Base-by-base conservation (phyloP, 2,329 filamentous ascomycete species). In the Botrytis sinoallii region DNA sequence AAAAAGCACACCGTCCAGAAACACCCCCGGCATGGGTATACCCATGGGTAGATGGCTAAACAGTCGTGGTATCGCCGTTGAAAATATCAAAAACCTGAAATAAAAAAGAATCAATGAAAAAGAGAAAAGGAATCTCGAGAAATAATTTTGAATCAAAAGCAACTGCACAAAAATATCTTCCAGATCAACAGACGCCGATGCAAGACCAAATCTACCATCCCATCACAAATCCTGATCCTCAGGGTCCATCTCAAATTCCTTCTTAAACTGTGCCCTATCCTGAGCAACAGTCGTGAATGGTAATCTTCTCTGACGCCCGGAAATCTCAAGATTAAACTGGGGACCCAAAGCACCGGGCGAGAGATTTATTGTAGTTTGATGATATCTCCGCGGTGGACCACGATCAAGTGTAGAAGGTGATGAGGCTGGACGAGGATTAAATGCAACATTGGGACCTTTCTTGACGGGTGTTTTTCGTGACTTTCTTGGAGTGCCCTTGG, bases 151-250 rank as follows among this genome's bases (percentile, higher is more conserved):
- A 4, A 14, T 6, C 2, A 2, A 20, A 38, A 38, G 4, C 14
- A 60, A 12, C 18, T 12, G 10, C 4, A 22, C 1, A 0, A 12
- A 60, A 38, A 60, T 1, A 22, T 20, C n/a, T 14, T 22, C 10
- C 5, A 22, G 10, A 14, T 12, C 4, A 14, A 25, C 2, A 3
- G 20, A 2, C 8, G 18, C 10, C 10, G 1, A 25, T 14, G 2
- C 7, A 10, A 35, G 4, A 60, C 1, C 57, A 32, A 1, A 25
- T 25, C 1, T 1, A 5, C 32, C 57, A 60, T 10, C 20, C 20
- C 2, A 32, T 60, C 32, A 60, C 20, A 60, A 14, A 60, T 60
- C 9, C 2, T 4, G 32, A 60, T 60, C 20, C 10, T 38, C 57
- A 38, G 9, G 18, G 20, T 35, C 18, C 18, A 60, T 22, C 20